Evolutionary conservation across 2,329 filamentous ascomycete genomes (phyloP), one percentile per base, ranked within the genome.

Genomic region (Phoma sp.): DNA sequence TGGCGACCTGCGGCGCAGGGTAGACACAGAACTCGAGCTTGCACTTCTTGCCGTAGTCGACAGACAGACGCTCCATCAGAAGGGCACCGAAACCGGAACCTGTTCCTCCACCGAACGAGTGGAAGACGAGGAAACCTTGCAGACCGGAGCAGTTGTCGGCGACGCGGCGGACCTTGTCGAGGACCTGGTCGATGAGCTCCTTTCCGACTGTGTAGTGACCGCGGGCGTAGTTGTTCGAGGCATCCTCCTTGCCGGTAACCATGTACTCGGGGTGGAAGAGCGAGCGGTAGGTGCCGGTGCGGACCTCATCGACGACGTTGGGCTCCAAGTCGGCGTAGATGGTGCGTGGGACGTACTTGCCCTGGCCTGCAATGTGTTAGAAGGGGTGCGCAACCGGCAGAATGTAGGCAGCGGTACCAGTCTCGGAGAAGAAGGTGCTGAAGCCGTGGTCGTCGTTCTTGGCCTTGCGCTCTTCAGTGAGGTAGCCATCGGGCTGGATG

Each of bases 381-480:
- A 64, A 43, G 51, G 39, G 43, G 35, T 63, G 49, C 57, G 53
- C 45, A 52, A 59, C 55, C 50, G 56, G 54, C 51, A 53, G n/a
- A 22, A 36, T 25, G 40, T 37, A 33, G 60, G 45, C 35, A 51
- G 51, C 67, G 82, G 69, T 91, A 98, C 95, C 94, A 75, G 95
- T 98, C 86, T 99, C 95, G 70, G 94, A 97, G 87, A 99, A 99
- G 87, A 99, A 99, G 74, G 95, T 99, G 85, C 93, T 97, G 88
- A 99, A 99, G 68, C 95, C 95, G 76, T 97, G 91, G 79, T 98
- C 95, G 64, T 92, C 90, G 64, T 96, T 90, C 76, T 88, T 88
- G 71, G 86, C 87, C 86, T 98, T 97, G 82, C 93, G 92, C 86
- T 98, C 94, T 77, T 97, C 94, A 67, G 93, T 98, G 80, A 99